These are phyloP conservation scores for Sarocladium oryzae DNA, from an alignment of 2,329 filamentous ascomycete genomes.

Conservation along the genomic window DNA sequence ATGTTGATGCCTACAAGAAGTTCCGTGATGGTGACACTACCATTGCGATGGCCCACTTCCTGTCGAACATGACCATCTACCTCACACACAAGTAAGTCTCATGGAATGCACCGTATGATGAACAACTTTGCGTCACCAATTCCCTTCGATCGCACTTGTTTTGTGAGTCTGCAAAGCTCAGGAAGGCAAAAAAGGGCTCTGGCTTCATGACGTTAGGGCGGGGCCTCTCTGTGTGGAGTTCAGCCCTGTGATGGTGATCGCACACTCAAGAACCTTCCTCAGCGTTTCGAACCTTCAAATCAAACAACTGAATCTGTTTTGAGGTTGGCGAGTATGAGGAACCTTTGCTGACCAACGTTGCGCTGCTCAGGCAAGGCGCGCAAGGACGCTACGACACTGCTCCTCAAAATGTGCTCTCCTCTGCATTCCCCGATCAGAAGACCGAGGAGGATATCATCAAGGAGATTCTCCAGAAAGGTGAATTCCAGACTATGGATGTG, in stretches of 20 bases:
- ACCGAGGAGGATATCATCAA: conserved; percentile 75
- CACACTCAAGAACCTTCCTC: no score
- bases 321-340: no score
- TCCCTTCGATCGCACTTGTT: no score
- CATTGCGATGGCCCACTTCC: conserved; percentile 74
- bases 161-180: no score
- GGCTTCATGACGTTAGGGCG: conserved; percentile 4
- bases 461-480: conserved; percentile 73
- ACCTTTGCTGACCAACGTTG: neutral
- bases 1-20: conserved; percentile 60
- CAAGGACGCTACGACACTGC: conserved; percentile 75
- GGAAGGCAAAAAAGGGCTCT: neutral
- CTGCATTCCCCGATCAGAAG: conserved; percentile 73
- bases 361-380: conserved; percentile 62
- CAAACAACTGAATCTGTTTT: no score
- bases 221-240: conserved; percentile 1
- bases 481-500: conserved; percentile 55
- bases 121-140: neutral
- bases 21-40: conserved; percentile 65
- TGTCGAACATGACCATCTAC: conserved; percentile 85
- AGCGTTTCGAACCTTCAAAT: no score
- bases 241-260: conserved; percentile 3
- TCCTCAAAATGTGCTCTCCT: conserved; percentile 67
- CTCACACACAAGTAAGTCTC: conserved; percentile 79
- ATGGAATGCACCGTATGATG: no score